phyloP scores from a whole-genome alignment of 2,329 filamentous ascomycete genomes.

The Arthrobotrys musiformis region DNA sequence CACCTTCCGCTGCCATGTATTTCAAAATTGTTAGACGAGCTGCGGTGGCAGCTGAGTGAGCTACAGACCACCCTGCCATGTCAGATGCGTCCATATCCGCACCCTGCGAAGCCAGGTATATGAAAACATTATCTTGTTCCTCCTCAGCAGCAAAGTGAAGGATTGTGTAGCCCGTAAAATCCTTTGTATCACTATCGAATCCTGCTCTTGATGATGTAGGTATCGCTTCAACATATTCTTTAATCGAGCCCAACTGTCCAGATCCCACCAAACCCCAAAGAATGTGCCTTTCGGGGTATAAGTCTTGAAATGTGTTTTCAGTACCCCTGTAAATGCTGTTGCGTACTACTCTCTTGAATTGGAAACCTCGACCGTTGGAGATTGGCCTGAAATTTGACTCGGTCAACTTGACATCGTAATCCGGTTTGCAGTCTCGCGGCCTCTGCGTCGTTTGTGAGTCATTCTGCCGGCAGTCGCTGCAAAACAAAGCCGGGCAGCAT shows the following conservation, averaged over 20 bases:
- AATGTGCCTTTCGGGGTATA: not conserved
- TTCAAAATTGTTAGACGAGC: not conserved
- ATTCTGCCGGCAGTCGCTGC: not conserved
- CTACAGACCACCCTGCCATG: not conserved
- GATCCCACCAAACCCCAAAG: not conserved
- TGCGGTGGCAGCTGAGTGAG: not conserved
- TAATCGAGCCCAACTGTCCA: not conserved
- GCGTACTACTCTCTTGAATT: not conserved
- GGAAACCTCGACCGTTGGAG: not conserved
- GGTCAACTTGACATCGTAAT: not conserved
- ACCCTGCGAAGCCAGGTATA: not conserved
- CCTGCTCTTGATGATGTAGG: not conserved
- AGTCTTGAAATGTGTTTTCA: not conserved
- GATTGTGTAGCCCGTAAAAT: slow-evolving; percentile 3
- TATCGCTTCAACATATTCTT: not conserved
- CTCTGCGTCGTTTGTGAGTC: not conserved
- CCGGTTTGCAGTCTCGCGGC: not conserved
- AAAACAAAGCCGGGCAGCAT: not conserved
- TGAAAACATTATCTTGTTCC: not conserved
- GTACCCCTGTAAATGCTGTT: not conserved
- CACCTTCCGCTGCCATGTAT: not conserved
- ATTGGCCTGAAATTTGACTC: not conserved
- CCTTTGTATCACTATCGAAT: not conserved
- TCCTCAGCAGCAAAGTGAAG: not conserved
- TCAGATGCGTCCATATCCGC: not conserved